These are phyloP conservation scores for Cyberlindnera suaveolens DNA, from an alignment of 805 yeast genomes.

Conservation along the genomic window DNA sequence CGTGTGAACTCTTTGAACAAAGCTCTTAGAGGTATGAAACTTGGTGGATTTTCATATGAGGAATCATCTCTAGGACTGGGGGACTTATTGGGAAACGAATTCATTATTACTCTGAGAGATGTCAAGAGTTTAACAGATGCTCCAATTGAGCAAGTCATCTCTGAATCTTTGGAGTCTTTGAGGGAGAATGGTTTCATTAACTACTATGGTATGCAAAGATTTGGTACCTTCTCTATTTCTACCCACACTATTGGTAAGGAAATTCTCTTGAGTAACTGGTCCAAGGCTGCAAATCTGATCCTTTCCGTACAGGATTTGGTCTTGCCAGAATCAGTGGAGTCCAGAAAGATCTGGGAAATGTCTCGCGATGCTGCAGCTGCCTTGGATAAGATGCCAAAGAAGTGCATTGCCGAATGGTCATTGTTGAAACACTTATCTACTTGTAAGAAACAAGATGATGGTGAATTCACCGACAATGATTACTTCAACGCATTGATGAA, in stretches of 20 bases:
- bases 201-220: slow-evolving; percentile 97
- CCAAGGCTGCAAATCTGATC: slow-evolving; percentile 69
- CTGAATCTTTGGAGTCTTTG: slow-evolving; percentile 50
- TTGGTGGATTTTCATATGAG: slow-evolving; percentile 74
- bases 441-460: slow-evolving; percentile 40
- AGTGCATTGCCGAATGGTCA: slow-evolving; percentile 79
- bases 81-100: slow-evolving; percentile 84
- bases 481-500: slow-evolving; percentile 78
- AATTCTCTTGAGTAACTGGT: slow-evolving; percentile 69
- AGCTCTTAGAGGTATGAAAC: slow-evolving; percentile 65
- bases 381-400: slow-evolving; percentile 73
- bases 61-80: slow-evolving; percentile 66
- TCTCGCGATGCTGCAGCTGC: slow-evolving; percentile 63
- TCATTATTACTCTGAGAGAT: slow-evolving; percentile 77
- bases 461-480: slow-evolving; percentile 42
- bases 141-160: slow-evolving; percentile 40
- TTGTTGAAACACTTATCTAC: slow-evolving; percentile 56
- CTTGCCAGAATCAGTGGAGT: slow-evolving; percentile 75
- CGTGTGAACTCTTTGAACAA: slow-evolving; percentile 73
- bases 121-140: slow-evolving; percentile 35
- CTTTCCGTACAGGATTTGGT: slow-evolving; percentile 83
- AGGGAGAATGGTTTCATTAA: slow-evolving; percentile 76
- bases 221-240: slow-evolving; percentile 91
- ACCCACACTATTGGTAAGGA: slow-evolving; percentile 81
- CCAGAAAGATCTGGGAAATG: slow-evolving; percentile 76